Evolutionary conservation across 2,329 filamentous ascomycete species (phyloP), one percentile per base, ranked within the genome.

Genomic region (Coleophoma cylindrospora): DNA sequence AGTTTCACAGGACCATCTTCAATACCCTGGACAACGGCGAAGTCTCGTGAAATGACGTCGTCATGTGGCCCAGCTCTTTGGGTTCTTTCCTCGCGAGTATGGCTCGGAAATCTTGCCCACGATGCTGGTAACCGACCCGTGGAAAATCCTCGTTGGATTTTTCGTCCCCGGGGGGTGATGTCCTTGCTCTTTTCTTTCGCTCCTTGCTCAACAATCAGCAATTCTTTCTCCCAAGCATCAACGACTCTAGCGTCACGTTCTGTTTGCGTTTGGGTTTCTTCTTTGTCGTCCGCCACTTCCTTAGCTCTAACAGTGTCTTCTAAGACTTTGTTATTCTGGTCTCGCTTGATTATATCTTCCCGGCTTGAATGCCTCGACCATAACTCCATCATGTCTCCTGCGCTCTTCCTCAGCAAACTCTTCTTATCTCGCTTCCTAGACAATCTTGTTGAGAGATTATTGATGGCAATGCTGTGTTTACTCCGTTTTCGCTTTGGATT

Each of bases 101-200:
- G 61, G 32, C 56, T 63, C 4, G 58, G 55, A 41, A 54, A 65
- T 17, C 54, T 52, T 37, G 61, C 56, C 63, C 63, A 65, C 10
- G 55, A 50, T 8, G 50, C 50, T 14, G 63, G 63, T 47, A 57
- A 63, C 41, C 56, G 52, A 9, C 50, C 54, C 2, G 49, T 48
- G 11, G 54, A 47, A 13, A 14, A n/a, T 21, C 40, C 40, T 9
- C 40, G 12, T 27, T 34, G 10, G 9, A 14, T 21, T 33, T 22
- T 32, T 32, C 54, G 56, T 9, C 46, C 45, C 22, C 54, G 55
- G 43, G 56, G 57, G 34, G 57, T 50, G 34, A 61, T 57, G 21
- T 55, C 56, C 41, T 43, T 57, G 14, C 55, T 58, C 45, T 58
- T 60, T 0, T 53, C 52, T 45, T 60, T 58, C 7, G 56, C 56